A percentile compares a stretch with the other conserved stretches of the same genome.
phyloP scores from a whole-genome alignment of 352 stramenopile genomes.

The Globisporangium cederbergense region DNA sequence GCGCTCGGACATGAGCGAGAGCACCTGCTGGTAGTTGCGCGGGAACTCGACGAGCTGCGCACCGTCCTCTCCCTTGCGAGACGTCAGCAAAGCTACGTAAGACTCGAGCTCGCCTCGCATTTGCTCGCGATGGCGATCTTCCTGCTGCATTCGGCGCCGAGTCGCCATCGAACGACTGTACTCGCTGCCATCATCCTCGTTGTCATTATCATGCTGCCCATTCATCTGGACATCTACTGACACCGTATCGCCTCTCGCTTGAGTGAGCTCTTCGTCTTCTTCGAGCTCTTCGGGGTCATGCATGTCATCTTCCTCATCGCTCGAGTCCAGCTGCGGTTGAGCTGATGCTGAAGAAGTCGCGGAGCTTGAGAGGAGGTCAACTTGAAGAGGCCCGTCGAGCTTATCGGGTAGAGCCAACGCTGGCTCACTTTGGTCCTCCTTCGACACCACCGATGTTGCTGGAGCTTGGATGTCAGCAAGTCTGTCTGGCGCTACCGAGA shows the following conservation, averaged over 20 bases:
- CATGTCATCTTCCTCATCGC: not conserved
- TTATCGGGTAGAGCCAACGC: not conserved
- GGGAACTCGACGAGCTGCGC: conserved; percentile 51
- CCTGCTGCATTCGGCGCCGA: conserved; percentile 16
- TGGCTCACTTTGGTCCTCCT: not conserved
- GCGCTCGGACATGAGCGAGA: conserved; percentile 60
- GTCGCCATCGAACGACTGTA: conserved; percentile 21
- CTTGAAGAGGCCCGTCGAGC: conserved; percentile 4
- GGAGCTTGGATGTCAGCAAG: not conserved
- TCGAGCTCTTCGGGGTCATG: not conserved
- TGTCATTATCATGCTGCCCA: not conserved
- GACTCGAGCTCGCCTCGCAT: conserved; percentile 38
- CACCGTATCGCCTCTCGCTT: not conserved
- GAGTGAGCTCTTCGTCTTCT: not conserved
- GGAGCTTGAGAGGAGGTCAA: conserved; percentile 3
- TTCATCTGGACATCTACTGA: not conserved
- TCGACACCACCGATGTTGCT: not conserved
- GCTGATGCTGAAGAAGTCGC: not conserved
- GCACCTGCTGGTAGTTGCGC: conserved; percentile 57
- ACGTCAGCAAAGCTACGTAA: conserved; percentile 41
- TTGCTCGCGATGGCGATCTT: conserved; percentile 35
- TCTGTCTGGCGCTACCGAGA: not conserved
- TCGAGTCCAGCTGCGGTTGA: not conserved
- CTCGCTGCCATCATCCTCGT: conserved; percentile 14
- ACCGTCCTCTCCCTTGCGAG: conserved; percentile 42